Conservation (phyloP, 1,284 basidiomycete species). For the Baeospora myosura region DNA sequence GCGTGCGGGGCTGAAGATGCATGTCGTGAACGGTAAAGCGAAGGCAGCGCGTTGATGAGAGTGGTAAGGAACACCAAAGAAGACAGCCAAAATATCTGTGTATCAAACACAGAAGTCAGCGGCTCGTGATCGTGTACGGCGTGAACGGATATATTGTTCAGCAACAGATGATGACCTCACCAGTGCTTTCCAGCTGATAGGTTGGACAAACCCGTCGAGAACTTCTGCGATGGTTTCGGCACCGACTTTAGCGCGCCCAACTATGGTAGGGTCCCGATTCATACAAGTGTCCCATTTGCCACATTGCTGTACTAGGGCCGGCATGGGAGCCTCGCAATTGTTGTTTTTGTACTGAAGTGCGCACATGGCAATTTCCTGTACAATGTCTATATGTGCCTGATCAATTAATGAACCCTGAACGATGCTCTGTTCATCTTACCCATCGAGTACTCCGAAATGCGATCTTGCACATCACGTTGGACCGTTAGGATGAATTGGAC, state of each 20-base stretch:
- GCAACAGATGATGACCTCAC: slow-evolving; percentile 50
- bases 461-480: slow-evolving; percentile 83
- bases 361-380: slow-evolving; percentile 86
- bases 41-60: slow-evolving; percentile 78
- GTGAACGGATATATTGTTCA: neutral
- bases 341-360: slow-evolving; percentile 75
- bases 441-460: slow-evolving; percentile 84
- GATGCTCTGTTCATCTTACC: slow-evolving; percentile 40
- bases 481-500: slow-evolving; percentile 85
- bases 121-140: neutral
- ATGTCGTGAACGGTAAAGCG: slow-evolving; percentile 62
- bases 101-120: neutral
- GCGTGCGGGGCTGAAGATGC: slow-evolving; percentile 23
- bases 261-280: slow-evolving; percentile 85
- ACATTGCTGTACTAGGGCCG: slow-evolving; percentile 81
- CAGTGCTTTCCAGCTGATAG: slow-evolving; percentile 95
- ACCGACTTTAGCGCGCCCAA: slow-evolving; percentile 84
- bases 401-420: neutral
- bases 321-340: slow-evolving; percentile 76
- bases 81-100: slow-evolving; percentile 69
- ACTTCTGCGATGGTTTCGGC: slow-evolving; percentile 95
- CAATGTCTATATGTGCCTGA: slow-evolving; percentile 50
- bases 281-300: slow-evolving; percentile 92
- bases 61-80: slow-evolving; percentile 76
- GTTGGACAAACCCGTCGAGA: slow-evolving; percentile 93